Conservation (phyloP, 108 stramenopile species). For the Fistulifera solaris region DNA sequence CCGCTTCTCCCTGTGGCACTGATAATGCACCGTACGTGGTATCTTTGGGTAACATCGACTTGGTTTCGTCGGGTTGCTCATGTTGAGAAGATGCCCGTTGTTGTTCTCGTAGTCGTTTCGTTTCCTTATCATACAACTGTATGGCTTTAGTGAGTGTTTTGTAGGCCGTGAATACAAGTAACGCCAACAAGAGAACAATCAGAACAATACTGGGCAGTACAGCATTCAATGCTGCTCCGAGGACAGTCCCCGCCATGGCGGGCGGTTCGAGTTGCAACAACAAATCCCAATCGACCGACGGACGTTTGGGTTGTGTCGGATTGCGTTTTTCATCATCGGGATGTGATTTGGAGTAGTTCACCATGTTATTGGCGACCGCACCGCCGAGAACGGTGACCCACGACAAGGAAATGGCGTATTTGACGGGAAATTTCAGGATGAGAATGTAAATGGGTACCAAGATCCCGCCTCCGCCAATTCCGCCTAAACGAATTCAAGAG, state of each 20-base stretch:
- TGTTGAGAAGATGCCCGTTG: not conserved
- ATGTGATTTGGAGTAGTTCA: constrained; percentile 83
- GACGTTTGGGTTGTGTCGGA: constrained; percentile 52
- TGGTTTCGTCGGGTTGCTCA: not conserved
- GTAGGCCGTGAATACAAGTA: constrained; percentile 73
- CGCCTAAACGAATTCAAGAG: too few species aligned
- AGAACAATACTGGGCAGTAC: constrained; percentile 76
- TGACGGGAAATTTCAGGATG: constrained; percentile 73
- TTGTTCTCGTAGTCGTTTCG: not conserved
- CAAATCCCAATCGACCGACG: constrained; percentile 95
- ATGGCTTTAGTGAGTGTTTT: constrained; percentile 76
- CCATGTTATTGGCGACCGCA: constrained; percentile 66
- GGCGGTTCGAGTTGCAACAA: constrained; percentile 94
- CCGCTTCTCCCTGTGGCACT: not conserved
- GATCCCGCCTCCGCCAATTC: constrained; percentile 64
- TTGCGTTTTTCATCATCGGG: constrained; percentile 22
- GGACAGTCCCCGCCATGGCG: constrained; percentile 84
- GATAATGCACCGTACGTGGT: not conserved
- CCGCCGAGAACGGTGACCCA: constrained; percentile 92
- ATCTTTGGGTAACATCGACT: not conserved
- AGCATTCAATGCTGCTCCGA: constrained; percentile 84
- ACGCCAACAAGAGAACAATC: constrained; percentile 64
- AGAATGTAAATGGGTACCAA: constrained; percentile 92
- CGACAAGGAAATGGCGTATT: constrained; percentile 84
- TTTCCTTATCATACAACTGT: constrained; percentile 80